Evolutionary conservation across 2,329 filamentous ascomycete genomes (phyloP).

Genomic region (Tolypocladium album): DNA sequence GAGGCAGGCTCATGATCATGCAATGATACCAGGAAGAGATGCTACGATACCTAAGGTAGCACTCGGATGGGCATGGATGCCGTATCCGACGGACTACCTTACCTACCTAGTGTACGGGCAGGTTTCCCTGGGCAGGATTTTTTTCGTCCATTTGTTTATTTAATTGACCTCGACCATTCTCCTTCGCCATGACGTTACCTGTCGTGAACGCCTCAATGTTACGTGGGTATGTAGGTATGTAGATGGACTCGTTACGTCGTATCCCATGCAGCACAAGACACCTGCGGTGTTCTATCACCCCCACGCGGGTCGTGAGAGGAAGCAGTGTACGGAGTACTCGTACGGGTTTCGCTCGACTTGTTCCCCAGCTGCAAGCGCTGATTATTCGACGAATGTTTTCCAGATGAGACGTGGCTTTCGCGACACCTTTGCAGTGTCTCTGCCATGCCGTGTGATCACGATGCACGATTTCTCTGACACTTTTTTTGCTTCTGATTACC

Average conservation of each 20-base stretch:
- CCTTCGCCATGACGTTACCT: background rate
- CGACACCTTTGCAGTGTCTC: background rate
- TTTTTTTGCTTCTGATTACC: background rate
- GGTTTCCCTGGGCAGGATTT: background rate
- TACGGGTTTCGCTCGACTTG: background rate
- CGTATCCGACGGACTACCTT: background rate
- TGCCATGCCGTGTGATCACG: background rate
- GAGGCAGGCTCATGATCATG: background rate
- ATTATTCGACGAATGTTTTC: background rate
- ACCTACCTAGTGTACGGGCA: background rate
- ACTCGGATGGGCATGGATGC: background rate
- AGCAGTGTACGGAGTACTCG: too few relatives aligned
- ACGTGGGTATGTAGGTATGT: too few relatives aligned
- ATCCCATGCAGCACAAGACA: background rate
- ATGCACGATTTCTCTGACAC: background rate
- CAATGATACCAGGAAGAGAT: background rate
- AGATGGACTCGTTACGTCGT: background rate
- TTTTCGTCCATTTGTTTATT: too few relatives aligned
- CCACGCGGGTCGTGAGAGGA: background rate
- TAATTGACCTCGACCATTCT: background rate
- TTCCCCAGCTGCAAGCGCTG: background rate
- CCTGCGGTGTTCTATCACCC: background rate
- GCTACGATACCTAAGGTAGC: background rate
- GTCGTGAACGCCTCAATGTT: background rate
- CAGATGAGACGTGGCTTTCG: background rate